Evolutionary conservation across 345 rosid species (phyloP).

Genomic region (Citrus hindsii): DNA sequence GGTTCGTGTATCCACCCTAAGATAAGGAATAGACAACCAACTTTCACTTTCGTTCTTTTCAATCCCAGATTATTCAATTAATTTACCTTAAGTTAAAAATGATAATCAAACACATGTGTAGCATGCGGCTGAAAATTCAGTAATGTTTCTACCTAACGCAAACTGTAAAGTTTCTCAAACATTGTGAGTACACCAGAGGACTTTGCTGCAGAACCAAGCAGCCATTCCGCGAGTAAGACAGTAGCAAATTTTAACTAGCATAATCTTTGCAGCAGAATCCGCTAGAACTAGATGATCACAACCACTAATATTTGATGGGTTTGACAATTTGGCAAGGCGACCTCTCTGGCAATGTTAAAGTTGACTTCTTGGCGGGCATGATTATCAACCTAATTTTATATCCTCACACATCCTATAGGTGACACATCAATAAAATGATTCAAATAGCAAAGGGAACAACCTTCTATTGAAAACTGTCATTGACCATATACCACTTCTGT

Average conservation of each 20-base stretch:
- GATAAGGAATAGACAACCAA: constrained; percentile 10
- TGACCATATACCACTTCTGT: too few species aligned
- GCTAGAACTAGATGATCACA: neutral
- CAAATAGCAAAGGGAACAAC: neutral
- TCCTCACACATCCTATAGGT: neutral
- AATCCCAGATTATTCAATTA: neutral
- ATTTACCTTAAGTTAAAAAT: neutral
- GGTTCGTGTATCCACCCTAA: constrained; percentile 81
- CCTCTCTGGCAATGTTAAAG: neutral
- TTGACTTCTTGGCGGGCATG: neutral
- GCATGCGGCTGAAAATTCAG: neutral
- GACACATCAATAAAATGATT: neutral
- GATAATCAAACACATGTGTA: neutral
- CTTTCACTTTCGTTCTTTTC: neutral
- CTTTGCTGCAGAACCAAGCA: neutral
- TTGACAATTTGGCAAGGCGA: neutral
- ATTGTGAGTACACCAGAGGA: neutral
- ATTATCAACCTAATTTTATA: neutral
- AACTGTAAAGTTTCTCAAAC: neutral
- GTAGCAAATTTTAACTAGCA: neutral
- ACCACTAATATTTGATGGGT: neutral
- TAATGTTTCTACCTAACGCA: neutral
- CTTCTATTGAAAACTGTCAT: neutral
- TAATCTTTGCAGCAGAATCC: neutral
- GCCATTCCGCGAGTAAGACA: neutral